These are phyloP conservation scores for Hypoxylon rickii DNA, from an alignment of 495 filamentous ascomycete species.

Conservation along the genomic window DNA sequence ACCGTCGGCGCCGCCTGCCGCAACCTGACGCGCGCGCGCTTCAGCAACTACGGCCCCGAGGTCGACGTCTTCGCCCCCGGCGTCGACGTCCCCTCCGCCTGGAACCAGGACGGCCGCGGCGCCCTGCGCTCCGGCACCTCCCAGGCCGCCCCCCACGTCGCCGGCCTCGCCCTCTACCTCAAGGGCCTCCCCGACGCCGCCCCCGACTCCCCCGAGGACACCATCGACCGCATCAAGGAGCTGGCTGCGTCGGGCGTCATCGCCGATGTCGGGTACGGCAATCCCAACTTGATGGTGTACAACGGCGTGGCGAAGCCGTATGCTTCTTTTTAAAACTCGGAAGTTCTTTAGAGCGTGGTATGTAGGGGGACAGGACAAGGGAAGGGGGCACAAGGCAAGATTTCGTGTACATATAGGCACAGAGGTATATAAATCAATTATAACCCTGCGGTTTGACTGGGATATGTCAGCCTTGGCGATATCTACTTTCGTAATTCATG, in stretches of 20 bases:
- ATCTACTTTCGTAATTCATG: too few species aligned
- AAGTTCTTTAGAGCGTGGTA: background rate
- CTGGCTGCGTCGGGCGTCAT: conserved; percentile 38
- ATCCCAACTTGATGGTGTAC: conserved; percentile 37
- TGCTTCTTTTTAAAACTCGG: background rate
- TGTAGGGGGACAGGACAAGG: background rate
- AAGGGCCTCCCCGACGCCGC: conserved; percentile 33
- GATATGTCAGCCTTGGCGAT: too few species aligned
- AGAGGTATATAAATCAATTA: too few species aligned
- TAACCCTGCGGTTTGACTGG: too few species aligned
- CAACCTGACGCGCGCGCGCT: conserved; percentile 48
- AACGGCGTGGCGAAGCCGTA: too few species aligned
- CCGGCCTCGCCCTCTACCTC: conserved; percentile 55
- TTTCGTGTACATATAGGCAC: too few species aligned
- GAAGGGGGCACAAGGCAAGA: too few species aligned
- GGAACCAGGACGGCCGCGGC: conserved; percentile 37
- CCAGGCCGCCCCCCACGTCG: conserved; percentile 57
- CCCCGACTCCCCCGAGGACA: conserved; percentile 26
- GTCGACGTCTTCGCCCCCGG: conserved; percentile 55
- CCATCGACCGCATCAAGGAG: conserved; percentile 35
- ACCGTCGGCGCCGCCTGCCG: conserved; percentile 55
- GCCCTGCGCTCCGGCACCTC: conserved; percentile 55
- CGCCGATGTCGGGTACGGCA: conserved; percentile 12
- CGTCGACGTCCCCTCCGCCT: conserved; percentile 43
- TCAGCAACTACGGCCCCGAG: conserved; percentile 58